Percentiles rank a stretch among this genome's conserved stretches.
phyloP scores from a whole-genome alignment of 2,329 filamentous ascomycete genomes.

The Penicillium rolfsii region DNA sequence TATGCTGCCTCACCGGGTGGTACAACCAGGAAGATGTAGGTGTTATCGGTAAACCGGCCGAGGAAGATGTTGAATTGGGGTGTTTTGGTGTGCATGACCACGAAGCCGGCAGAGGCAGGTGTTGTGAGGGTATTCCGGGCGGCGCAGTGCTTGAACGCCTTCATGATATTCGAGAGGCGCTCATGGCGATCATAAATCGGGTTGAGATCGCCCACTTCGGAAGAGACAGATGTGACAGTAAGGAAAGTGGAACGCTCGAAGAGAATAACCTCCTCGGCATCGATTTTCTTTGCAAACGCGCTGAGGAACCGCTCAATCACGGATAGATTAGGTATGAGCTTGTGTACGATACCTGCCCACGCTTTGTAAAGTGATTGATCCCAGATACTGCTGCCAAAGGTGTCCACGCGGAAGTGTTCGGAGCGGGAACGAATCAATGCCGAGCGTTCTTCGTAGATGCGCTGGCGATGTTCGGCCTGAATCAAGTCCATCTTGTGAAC shows the following conservation, averaged over 20 bases:
- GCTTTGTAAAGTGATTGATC: conserved; percentile 97
- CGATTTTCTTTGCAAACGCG: conserved; percentile 79
- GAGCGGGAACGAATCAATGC: conserved; percentile 76
- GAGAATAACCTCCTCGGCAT: conserved; percentile 89
- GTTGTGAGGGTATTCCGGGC: conserved; percentile 51
- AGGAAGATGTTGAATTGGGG: conserved; percentile 88
- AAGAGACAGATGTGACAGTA: conserved; percentile 90
- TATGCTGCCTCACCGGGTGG: conserved; percentile 89
- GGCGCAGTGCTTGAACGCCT: conserved; percentile 90
- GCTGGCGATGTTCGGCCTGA: conserved; percentile 74
- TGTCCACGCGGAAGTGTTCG: conserved; percentile 72
- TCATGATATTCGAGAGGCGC: conserved; percentile 94
- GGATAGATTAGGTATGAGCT: conserved; percentile 89
- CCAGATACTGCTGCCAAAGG: conserved; percentile 97
- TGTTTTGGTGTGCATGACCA: conserved; percentile 55
- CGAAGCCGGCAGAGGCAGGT: conserved; percentile 47
- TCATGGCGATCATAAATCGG: conserved; percentile 93
- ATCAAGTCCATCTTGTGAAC: conserved; percentile 99
- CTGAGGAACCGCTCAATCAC: conserved; percentile 85
- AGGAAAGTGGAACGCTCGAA: conserved; percentile 97
- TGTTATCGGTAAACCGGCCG: conserved; percentile 94
- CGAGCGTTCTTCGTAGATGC: conserved; percentile 83
- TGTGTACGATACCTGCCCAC: conserved; percentile 97
- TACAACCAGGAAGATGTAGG: conserved; percentile 89
- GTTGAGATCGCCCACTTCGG: conserved; percentile 73